Evolutionary conservation across 2,329 filamentous ascomycete species (phyloP).

Genomic region (Cryphonectria nitschkei): DNA sequence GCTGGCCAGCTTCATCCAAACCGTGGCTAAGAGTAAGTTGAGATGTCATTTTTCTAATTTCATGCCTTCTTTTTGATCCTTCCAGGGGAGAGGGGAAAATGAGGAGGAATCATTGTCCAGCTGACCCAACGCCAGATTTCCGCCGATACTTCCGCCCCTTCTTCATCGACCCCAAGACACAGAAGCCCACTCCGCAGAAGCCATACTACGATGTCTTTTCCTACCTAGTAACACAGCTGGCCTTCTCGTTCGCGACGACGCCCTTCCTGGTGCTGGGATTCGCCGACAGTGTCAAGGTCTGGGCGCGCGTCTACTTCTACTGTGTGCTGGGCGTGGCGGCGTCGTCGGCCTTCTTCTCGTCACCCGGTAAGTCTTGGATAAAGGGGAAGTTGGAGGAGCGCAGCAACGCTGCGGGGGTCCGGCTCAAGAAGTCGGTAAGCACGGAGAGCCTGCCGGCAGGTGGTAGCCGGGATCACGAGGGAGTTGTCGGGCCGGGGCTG

Average conservation of each 20-base stretch:
- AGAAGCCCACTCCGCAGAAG: constrained; percentile 70
- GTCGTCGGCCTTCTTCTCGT: constrained; percentile 76
- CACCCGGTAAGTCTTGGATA: constrained; percentile 70
- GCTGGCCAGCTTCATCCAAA: constrained; percentile 88
- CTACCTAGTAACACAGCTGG: constrained; percentile 76
- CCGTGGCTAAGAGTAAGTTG: constrained; percentile 84
- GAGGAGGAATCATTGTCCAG: constrained; percentile 16
- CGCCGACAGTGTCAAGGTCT: constrained; percentile 70
- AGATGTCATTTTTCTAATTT: neutral
- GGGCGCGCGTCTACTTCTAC: constrained; percentile 90
- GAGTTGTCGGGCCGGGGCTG: constrained; percentile 79
- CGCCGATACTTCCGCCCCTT: constrained; percentile 90
- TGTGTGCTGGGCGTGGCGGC: constrained; percentile 67
- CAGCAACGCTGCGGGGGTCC: constrained; percentile 49
- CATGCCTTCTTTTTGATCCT: neutral
- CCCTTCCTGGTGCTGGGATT: constrained; percentile 87
- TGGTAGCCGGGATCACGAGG: constrained; percentile 49
- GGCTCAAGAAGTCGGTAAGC: constrained; percentile 44
- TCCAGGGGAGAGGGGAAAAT: neutral
- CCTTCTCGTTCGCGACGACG: constrained; percentile 79
- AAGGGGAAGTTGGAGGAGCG: constrained; percentile 63
- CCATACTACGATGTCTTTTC: constrained; percentile 83
- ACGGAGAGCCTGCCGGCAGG: constrained; percentile 55
- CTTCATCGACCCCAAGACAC: constrained; percentile 80
- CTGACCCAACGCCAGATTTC: constrained; percentile 63